phyloP scores from a whole-genome alignment of 2,329 filamentous ascomycete species.

The Immersiporthe knoxdaviesiana region DNA sequence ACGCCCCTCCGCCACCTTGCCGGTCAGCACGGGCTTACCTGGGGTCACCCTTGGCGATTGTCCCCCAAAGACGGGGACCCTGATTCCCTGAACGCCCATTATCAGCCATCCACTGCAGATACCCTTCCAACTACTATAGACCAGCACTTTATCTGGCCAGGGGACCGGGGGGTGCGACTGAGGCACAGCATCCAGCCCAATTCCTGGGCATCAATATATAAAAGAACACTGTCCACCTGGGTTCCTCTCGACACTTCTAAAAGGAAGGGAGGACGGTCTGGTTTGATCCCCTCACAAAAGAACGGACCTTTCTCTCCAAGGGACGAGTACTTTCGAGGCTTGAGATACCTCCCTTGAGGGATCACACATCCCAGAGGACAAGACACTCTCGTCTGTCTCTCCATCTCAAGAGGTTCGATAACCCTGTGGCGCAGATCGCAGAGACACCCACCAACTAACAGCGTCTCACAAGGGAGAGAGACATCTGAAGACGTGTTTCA shows the following conservation, averaged over 20 bases:
- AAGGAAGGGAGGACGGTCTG: neutral
- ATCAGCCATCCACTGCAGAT: constrained; percentile 1
- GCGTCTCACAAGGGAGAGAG: no score
- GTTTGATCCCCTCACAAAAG: neutral
- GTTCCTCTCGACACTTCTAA: neutral
- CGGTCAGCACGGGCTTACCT: constrained; percentile 9
- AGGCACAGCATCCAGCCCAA: neutral
- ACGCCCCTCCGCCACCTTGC: constrained; percentile 11
- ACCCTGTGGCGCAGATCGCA: no score
- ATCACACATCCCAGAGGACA: no score
- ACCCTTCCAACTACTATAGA: neutral
- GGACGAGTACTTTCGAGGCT: no score
- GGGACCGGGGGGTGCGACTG: neutral
- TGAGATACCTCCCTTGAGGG: no score
- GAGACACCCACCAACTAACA: no score
- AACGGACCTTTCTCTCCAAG: neutral
- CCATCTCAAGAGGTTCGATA: no score
- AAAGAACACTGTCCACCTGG: neutral
- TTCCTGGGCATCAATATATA: neutral
- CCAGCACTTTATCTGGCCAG: neutral
- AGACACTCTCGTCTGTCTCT: no score
- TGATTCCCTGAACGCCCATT: neutral
- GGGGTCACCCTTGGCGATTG: neutral
- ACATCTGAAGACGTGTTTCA: no score
- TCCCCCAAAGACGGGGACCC: neutral